A percentile compares a stretch with the other conserved stretches of the same genome.
Evolutionary conservation across 2,329 filamentous ascomycete genomes (phyloP).

Genomic region (Waltergamsia citrina): DNA sequence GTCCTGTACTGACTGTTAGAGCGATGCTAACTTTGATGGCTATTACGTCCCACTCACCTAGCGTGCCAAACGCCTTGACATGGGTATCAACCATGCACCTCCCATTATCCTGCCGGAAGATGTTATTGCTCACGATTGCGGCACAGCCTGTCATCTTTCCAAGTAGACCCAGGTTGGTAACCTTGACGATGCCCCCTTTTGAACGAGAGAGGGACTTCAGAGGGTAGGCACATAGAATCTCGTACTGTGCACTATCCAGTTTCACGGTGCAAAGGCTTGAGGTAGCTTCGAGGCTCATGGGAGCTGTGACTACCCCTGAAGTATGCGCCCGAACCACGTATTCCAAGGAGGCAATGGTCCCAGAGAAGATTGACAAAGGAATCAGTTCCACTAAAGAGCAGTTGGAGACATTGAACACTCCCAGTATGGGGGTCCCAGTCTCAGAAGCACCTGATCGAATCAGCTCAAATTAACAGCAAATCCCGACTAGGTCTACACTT

Average conservation of each 20-base stretch:
- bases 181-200: constrained; percentile 25
- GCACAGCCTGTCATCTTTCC: constrained; percentile 87
- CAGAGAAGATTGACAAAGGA: constrained; percentile 63
- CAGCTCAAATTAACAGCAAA: background rate
- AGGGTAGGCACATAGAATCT: constrained; percentile 71
- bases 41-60: constrained; percentile 39
- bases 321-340: constrained; percentile 71
- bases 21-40: background rate
- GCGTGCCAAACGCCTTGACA: constrained; percentile 70
- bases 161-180: constrained; percentile 68
- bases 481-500: constrained; percentile 8
- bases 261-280: constrained; percentile 44
- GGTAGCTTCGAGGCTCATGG: constrained; percentile 32
- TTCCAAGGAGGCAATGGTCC: constrained; percentile 41
- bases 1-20: constrained; percentile 26
- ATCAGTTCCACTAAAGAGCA: constrained; percentile 58
- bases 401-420: constrained; percentile 72
- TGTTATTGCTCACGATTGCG: constrained; percentile 56
- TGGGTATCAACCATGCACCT: constrained; percentile 56
- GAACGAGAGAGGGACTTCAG: constrained; percentile 45
- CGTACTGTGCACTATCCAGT: constrained; percentile 65
- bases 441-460: constrained; percentile 31
- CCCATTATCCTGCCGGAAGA: constrained; percentile 44
- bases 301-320: constrained; percentile 50
- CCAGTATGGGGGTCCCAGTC: constrained; percentile 68